Conservation (phyloP, 495 filamentous ascomycete genomes). For the Penicillium fimorum region DNA sequence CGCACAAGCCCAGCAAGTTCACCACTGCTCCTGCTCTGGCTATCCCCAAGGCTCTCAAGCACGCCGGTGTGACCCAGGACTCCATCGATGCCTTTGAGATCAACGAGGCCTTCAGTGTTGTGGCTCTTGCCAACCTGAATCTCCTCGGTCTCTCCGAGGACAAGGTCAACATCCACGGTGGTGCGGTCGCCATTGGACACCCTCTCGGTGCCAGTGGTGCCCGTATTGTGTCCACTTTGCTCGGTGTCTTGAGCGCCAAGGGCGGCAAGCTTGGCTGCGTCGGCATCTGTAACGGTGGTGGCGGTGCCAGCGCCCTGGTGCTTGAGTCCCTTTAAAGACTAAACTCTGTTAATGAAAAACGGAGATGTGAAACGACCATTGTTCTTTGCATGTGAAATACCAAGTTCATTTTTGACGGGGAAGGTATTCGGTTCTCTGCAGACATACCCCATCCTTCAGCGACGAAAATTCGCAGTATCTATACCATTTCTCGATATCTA, state of each 20-base stretch:
- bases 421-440: slow-evolving; percentile 9
- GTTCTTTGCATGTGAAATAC: slow-evolving; percentile 16
- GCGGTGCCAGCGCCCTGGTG: slow-evolving; percentile 87
- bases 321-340: slow-evolving; percentile 59
- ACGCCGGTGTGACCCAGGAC: slow-evolving; percentile 73
- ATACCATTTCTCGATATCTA: slow-evolving; percentile 1
- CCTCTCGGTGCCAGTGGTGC: slow-evolving; percentile 92
- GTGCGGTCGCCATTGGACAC: slow-evolving; percentile 93
- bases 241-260: slow-evolving; percentile 84
- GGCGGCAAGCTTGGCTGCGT: slow-evolving; percentile 89
- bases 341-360: slow-evolving; percentile 25
- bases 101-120: slow-evolving; percentile 98
- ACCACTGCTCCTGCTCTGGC: slow-evolving; percentile 93
- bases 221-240: slow-evolving; percentile 85
- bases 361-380: slow-evolving; percentile 28
- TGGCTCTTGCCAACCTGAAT: slow-evolving; percentile 94
- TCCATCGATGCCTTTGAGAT: slow-evolving; percentile 93
- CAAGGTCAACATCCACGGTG: slow-evolving; percentile 94
- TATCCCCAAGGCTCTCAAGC: slow-evolving; percentile 93
- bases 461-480: background rate
- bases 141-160: slow-evolving; percentile 72
- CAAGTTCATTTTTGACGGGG: slow-evolving; percentile 13
- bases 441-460: background rate
- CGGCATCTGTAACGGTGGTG: slow-evolving; percentile 97
- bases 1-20: slow-evolving; percentile 85